Evolutionary conservation across 257 asterid species (phyloP).

Genomic region (Jasminum sambac): DNA sequence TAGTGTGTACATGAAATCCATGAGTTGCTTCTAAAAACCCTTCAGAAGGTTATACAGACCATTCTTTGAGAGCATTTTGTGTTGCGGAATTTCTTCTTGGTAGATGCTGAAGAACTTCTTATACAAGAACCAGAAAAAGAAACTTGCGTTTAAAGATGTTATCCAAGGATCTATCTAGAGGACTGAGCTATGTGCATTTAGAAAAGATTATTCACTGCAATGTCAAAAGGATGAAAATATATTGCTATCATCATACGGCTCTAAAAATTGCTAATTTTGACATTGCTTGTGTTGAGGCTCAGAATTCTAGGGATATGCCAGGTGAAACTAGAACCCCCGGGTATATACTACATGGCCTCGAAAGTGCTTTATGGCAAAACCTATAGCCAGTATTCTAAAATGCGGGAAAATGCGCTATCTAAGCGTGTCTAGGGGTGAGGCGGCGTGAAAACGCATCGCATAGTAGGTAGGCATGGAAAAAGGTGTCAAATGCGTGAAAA

Average conservation of each 20-base stretch:
- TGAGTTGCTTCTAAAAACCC: slow-evolving; percentile 86
- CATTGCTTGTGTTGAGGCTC: slow-evolving; percentile 29
- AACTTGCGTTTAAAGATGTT: slow-evolving; percentile 72
- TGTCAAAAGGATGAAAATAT: slow-evolving; percentile 27
- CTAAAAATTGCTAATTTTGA: slow-evolving; percentile 27
- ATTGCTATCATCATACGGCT: slow-evolving; percentile 12
- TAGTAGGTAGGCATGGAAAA: no score
- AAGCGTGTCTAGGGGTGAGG: no score
- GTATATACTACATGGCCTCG: slow-evolving; percentile 30
- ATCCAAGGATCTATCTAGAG: slow-evolving; percentile 81
- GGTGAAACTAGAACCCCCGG: slow-evolving; percentile 28
- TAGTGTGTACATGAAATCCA: slow-evolving; percentile 88
- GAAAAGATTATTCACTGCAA: slow-evolving; percentile 26
- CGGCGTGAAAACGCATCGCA: no score
- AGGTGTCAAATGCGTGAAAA: no score
- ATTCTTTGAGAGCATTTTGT: slow-evolving; percentile 89
- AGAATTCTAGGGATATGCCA: slow-evolving; percentile 26
- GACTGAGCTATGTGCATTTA: slow-evolving; percentile 24
- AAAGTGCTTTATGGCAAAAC: slow-evolving; percentile 13
- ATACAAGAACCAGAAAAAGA: slow-evolving; percentile 81
- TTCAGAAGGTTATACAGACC: slow-evolving; percentile 61
- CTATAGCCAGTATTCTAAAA: no score
- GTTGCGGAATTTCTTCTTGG: slow-evolving; percentile 89
- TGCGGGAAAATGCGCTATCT: no score
- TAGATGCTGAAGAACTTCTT: slow-evolving; percentile 63